Conservation (phyloP, 352 stramenopile genomes). For the Phytopythium vexans region DNA sequence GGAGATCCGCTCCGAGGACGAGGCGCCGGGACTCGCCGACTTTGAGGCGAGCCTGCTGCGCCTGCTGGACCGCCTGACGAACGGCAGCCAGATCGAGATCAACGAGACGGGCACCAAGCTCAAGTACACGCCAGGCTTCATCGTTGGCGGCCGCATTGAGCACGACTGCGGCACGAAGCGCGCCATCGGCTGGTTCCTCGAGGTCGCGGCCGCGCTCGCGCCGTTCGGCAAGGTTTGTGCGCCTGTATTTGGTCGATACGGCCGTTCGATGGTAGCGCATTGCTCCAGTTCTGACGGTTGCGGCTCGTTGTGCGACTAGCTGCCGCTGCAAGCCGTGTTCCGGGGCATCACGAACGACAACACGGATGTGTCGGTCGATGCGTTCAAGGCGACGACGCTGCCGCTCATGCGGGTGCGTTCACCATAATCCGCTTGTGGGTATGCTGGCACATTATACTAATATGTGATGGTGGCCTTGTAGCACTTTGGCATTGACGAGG, state of each 20-base stretch:
- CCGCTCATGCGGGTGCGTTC: conserved; percentile 82
- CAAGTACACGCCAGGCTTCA: conserved; percentile 94
- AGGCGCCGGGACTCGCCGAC: conserved; percentile 93
- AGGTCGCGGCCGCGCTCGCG: conserved; percentile 95
- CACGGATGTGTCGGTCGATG: conserved; percentile 91
- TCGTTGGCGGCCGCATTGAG: conserved; percentile 93
- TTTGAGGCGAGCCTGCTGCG: conserved; percentile 97
- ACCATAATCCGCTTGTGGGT: background rate
- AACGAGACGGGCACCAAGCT: conserved; percentile 99
- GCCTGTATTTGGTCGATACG: conserved; percentile 10
- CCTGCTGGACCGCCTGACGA: conserved; percentile 96
- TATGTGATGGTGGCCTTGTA: conserved; percentile 2
- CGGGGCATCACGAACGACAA: conserved; percentile 95
- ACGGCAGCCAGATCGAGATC: conserved; percentile 98
- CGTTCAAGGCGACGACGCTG: conserved; percentile 92
- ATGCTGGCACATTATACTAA: background rate
- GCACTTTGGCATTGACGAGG: conserved; percentile 95
- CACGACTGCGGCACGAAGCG: conserved; percentile 93
- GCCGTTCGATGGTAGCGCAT: conserved; percentile 60
- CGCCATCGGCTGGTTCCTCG: conserved; percentile 98
- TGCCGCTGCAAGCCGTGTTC: conserved; percentile 92
- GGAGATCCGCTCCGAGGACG: conserved; percentile 94
- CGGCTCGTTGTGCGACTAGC: conserved; percentile 87
- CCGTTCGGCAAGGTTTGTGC: conserved; percentile 91
- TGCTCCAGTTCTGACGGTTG: conserved; percentile 91